Percentiles rank a stretch among this genome's conserved stretches.
These are phyloP conservation scores for Aspergillus aculeatus DNA, from an alignment of 2,329 filamentous ascomycete genomes.

Conservation along the genomic window DNA sequence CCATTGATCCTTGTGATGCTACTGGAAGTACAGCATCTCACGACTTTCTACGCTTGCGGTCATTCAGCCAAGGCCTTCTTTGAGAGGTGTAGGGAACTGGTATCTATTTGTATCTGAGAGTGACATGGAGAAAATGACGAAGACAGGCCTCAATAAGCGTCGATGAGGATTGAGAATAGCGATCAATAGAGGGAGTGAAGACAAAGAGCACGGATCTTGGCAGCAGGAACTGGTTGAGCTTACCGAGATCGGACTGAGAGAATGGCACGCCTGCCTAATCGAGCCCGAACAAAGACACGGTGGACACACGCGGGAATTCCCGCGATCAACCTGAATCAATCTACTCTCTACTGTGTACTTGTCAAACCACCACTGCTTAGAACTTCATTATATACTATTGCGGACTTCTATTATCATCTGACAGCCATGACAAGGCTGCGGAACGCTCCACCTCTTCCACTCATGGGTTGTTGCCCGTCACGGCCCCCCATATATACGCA, in stretches of 20 bases:
- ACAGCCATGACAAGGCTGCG: neutral
- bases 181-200: neutral
- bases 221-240: neutral
- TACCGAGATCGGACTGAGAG: no score
- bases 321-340: neutral
- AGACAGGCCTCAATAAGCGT: neutral
- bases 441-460: no score
- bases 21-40: neutral
- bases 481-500: constrained; percentile 62
- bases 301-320: neutral
- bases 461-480: constrained; percentile 50
- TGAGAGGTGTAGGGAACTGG: neutral
- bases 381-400: neutral
- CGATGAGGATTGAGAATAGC: neutral
- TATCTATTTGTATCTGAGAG: neutral
- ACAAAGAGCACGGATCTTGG: neutral
- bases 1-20: neutral
- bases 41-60: neutral
- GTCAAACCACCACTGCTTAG: neutral
- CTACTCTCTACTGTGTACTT: neutral
- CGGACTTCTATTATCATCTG: neutral
- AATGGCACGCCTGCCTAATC: neutral
- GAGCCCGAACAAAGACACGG: neutral
- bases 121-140: neutral
- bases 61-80: neutral